These are phyloP conservation scores for Cicer arietinum DNA, from an alignment of 306 rosid species.

Conservation along the genomic window DNA sequence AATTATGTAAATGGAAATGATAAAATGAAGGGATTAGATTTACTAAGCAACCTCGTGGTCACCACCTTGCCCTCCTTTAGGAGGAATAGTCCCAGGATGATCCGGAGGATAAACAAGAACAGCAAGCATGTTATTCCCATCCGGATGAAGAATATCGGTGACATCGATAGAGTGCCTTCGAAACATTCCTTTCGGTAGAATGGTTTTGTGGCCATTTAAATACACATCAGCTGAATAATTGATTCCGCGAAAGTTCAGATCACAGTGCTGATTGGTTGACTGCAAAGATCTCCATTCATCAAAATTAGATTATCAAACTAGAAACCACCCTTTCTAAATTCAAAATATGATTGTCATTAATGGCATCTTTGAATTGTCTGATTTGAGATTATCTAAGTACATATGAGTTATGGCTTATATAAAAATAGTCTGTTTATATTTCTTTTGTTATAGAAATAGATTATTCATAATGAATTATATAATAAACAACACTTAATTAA, in stretches of 20 bases:
- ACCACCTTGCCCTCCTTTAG: constrained; percentile 92
- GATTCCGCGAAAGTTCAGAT: constrained; percentile 87
- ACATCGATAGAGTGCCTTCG: constrained; percentile 85
- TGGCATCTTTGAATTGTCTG: too few species aligned
- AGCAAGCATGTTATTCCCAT: constrained; percentile 81
- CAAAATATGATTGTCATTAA: not conserved
- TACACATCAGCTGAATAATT: constrained; percentile 89
- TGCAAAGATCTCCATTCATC: constrained; percentile 48
- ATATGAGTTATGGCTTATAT: too few species aligned
- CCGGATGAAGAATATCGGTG: constrained; percentile 72
- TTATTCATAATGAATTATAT: too few species aligned
- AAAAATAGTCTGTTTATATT: too few species aligned
- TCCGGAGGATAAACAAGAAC: constrained; percentile 97
- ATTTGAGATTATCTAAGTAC: too few species aligned
- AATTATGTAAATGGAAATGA: constrained; percentile 2
- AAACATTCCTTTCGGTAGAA: constrained; percentile 90
- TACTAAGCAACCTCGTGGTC: constrained; percentile 80
- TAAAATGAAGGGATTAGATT: constrained; percentile 20
- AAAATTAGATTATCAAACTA: constrained; percentile 9
- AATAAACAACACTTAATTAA: too few species aligned
- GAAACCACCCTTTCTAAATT: not conserved
- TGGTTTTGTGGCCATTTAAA: constrained; percentile 74
- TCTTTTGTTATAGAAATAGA: too few species aligned
- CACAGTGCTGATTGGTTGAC: constrained; percentile 72
- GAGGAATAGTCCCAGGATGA: constrained; percentile 89